phyloP scores from a whole-genome alignment of 768 basidiomycete genomes.

The Sutorius australiensis region DNA sequence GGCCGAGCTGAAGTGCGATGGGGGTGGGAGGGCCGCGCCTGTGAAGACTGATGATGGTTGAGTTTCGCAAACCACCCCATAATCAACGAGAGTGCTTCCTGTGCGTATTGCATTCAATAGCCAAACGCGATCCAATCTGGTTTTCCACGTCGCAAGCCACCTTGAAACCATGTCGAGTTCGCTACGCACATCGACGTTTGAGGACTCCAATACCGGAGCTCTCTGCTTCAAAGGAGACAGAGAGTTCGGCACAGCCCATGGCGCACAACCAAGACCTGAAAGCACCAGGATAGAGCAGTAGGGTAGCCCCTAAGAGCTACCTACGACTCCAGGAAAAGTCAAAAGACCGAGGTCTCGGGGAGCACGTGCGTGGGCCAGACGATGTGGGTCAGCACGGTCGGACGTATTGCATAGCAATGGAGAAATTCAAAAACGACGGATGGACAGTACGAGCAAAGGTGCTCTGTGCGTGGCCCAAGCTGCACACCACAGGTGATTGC shows the following conservation, averaged over 20 bases:
- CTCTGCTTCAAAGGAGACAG: conserved; percentile 18
- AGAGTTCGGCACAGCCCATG: conserved; percentile 42
- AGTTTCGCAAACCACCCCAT: conserved; percentile 10
- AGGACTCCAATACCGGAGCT: conserved; percentile 37
- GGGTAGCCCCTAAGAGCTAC: conserved; percentile 10
- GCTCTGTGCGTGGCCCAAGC: conserved; percentile 37
- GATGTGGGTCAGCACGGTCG: conserved; percentile 22
- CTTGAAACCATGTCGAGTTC: conserved; percentile 52
- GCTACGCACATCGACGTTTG: conserved; percentile 51
- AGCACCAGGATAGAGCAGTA: conserved; percentile 47
- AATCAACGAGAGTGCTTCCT: conserved; percentile 27
- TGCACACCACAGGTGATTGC: conserved; percentile 1
- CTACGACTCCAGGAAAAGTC: conserved; percentile 36
- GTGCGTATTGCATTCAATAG: conserved; percentile 33
- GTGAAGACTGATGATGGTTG: conserved; percentile 16
- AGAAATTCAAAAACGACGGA: conserved; percentile 23
- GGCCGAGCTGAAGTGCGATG: conserved; percentile 16
- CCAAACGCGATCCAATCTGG: conserved; percentile 18
- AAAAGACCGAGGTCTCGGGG: conserved; percentile 38
- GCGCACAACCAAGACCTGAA: conserved; percentile 49
- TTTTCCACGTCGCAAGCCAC: conserved; percentile 27
- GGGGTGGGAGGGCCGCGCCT: conserved; percentile 23
- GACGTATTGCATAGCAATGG: conserved; percentile 3
- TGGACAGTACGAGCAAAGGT: conserved; percentile 26
- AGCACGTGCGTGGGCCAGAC: conserved; percentile 40